Base-by-base conservation (phyloP, 1,139 yeast genomes). In the Candida sanyaensis region DNA sequence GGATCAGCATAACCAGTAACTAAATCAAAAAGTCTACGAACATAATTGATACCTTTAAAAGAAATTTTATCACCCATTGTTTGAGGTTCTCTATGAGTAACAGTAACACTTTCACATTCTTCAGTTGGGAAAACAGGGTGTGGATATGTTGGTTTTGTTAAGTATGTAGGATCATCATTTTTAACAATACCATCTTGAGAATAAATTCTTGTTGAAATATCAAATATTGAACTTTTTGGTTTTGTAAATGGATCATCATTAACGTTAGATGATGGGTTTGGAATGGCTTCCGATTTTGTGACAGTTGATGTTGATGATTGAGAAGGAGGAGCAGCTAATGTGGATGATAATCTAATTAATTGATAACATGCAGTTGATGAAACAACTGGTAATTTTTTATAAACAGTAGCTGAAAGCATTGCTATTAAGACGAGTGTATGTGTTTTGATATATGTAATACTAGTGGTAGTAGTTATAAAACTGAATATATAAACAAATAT, bases 1-100 rank as follows among this genome's bases (percentile, higher is more conserved):
- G 85, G 81, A 53, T 81, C 83, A 49, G 71, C 78, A 66, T 86
- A 86, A 2, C 91, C 90, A 0, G 92, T 85, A 40, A 74, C 78
- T 32, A 77, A 62, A 61, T 86, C 92, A 64, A 86, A 86, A 7
- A 71, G 50, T 6, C 66, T 55, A 52, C 91, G 71, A 45, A 81
- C 70, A 24, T 69, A 53, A 48, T 59, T 60, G 56, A 84, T 75
- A 29, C 80, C 71, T 9, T 66, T 57, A 52, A 63, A 75, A 7
- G 90, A 88, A 24, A 83, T 62, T 45, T 65, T 69, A 60, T 86
- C 93, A 33, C 82, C 67, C 12, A 69, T 27, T 1, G 75, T 68
- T 34, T 56, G 53, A 1, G 89, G 86, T 5, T 61, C 63, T 42
- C 87, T 70, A 62, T 85, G 92, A 34, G 81, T 80, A 43, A 69